Base-by-base conservation (phyloP, 208 protist genomes). In the Crithidia expoeki region DNA sequence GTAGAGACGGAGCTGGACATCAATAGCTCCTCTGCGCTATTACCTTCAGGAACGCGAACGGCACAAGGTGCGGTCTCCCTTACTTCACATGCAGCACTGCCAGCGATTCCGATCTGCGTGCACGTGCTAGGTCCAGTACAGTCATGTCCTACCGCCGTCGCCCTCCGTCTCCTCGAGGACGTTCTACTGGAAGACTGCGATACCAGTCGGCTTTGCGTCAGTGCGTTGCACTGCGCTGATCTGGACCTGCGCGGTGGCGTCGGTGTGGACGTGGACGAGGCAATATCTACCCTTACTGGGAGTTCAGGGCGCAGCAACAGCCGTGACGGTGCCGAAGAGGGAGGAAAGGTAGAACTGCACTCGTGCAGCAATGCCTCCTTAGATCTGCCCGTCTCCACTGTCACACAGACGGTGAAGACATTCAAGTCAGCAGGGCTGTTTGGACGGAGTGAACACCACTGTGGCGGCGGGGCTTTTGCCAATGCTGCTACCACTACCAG, bases 101-200 rank as follows among this genome's bases (percentile, higher is more conserved):
- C 64, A 0, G 38, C 25, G 2, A 34, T 77, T 14, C 64, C 64
- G 7, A 56, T 83, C 67, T 75, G 57, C 61, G 23, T 74, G 27
- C 81, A 84, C 17, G 52, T 92, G 7, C 42, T 83, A 9, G 88
- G 88, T 2, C 88, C 88, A 0, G 23, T 94, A 44, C 81, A 72
- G 56, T 12, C 52, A 9, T 65, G 67, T 19, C 34, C 72, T 0
- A 72, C 80, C 51, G 56, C 84, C 4, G 72, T 64, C 14, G 78
- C 83, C 5, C 73, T 94, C 19, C 68, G 69, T 6, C 49, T 86
- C 11, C 27, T 92, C 10, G 85, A 94, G 63, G 85, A 90, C 66
- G 53, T 94, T 4, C 71, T 94, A 12, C 74, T 94, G 7, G 89
- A 94, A 60, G 89, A 92, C 74, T 89, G 83, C 56, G 76, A 81